Base-by-base conservation (phyloP, 2,329 filamentous ascomycete species). In the Trichoderma koningii region DNA sequence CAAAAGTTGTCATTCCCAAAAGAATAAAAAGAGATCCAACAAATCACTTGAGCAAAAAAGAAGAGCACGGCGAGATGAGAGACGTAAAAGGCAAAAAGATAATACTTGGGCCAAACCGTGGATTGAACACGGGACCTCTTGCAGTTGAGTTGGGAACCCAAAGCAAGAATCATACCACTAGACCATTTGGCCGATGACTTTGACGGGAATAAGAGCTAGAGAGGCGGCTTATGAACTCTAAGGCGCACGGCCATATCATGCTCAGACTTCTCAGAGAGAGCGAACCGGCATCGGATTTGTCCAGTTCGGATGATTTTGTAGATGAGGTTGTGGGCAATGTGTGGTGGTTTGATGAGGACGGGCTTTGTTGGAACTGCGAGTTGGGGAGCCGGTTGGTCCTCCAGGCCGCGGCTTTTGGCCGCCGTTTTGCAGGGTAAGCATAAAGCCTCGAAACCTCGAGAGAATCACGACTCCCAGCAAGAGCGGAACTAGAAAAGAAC, bases 31-130 rank as follows among this genome's bases (percentile, higher is more conserved):
- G 19, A 2, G 2, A 30, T 23, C 2, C n/a, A 7, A 10, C 52
- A 9, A 41, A 7, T 12, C 15, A 23, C 19, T 9, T 34, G n/a
- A 21, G 26, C 10, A 57, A 30, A 12, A 12, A 14, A 3, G 9
- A 38, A 44, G 2, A 17, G 7, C 7, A 42, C 17, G 5, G 15
- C 10, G 34, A 7, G 5, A 6, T 4, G 3, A 41, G 9, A 1
- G 15, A 30, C 56, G n/a, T 74, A 65, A 47, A 69, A 15, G 64
- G 44, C 71, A 50, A 55, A 65, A 60, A 61, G 53, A 61, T 23
- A 59, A 10, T 71, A 1, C 74, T 69, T 52, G 71, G 63, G 56
- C 64, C 64, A 55, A 60, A 65, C 64, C 64, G 64, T 65, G 64
- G 64, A 66, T 66, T 57, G 64, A 66, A 66, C 64, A 66, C 64